A percentile compares a stretch with the other conserved stretches of the same genome.
phyloP scores from a whole-genome alignment of 2,329 filamentous ascomycete species.

The Microcyclosporella mali region DNA sequence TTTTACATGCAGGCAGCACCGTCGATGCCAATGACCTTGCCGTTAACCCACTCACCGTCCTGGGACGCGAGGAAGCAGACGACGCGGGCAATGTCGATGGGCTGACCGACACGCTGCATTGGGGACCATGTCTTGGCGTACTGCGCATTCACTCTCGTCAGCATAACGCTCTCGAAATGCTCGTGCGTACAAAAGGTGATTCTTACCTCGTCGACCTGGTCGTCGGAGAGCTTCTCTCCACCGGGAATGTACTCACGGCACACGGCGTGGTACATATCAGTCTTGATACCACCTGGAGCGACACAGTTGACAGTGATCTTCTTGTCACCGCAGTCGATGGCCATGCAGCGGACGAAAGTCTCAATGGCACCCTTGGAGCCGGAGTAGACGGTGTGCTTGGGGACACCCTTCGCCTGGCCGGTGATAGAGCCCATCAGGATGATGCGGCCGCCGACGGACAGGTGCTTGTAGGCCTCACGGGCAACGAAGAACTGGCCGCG shows the following conservation, averaged over 20 bases:
- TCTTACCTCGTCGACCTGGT: constrained; percentile 50
- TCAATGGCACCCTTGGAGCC: constrained; percentile 50
- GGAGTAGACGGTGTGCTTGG: constrained; percentile 50
- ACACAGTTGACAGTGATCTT: constrained; percentile 57
- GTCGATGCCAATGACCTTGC: constrained; percentile 48
- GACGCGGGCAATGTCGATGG: constrained; percentile 61
- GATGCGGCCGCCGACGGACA: constrained; percentile 47
- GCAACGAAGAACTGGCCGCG: constrained; percentile 60
- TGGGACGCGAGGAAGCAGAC: constrained; percentile 56
- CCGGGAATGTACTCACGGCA: constrained; percentile 58
- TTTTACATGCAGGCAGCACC: constrained; percentile 38
- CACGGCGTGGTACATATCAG: constrained; percentile 56
- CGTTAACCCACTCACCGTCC: constrained; percentile 52
- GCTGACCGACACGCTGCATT: constrained; percentile 59
- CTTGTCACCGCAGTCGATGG: constrained; percentile 50
- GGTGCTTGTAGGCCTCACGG: constrained; percentile 50
- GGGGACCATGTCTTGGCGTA: constrained; percentile 60
- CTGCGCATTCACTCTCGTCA: constrained; percentile 29
- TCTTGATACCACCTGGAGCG: constrained; percentile 51
- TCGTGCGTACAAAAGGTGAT: not conserved
- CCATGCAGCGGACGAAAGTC: constrained; percentile 51
- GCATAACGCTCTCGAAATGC: constrained; percentile 4
- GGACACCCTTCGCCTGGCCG: constrained; percentile 51
- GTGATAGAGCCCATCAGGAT: constrained; percentile 53
- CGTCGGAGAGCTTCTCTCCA: constrained; percentile 50